A percentile compares a stretch with the other conserved stretches of the same genome.
Evolutionary conservation across 2,329 filamentous ascomycete genomes (phyloP).

Genomic region (Monascus ruber): DNA sequence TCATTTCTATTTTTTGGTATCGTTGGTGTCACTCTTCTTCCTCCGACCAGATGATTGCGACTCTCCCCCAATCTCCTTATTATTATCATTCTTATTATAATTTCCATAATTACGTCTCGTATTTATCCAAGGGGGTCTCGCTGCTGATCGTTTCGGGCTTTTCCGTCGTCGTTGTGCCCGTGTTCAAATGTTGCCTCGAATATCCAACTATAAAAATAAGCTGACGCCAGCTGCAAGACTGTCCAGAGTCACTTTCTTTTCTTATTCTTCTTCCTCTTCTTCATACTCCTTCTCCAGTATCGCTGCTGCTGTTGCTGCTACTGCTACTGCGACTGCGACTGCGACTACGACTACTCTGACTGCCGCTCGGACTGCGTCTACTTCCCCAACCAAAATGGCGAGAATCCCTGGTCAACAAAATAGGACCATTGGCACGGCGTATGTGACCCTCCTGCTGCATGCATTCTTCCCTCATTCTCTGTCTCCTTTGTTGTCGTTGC

Average conservation of each 20-base stretch:
- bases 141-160: too few relatives aligned
- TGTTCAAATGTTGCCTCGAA: background rate
- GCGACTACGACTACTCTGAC: background rate
- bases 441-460: too few relatives aligned
- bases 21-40: too few relatives aligned
- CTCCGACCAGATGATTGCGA: too few relatives aligned
- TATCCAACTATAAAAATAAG: slow-evolving; percentile 17
- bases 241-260: slow-evolving; percentile 3
- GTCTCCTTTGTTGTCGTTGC: too few relatives aligned
- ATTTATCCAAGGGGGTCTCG: too few relatives aligned
- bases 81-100: too few relatives aligned
- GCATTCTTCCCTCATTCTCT: too few relatives aligned
- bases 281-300: background rate
- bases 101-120: too few relatives aligned
- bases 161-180: too few relatives aligned
- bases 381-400: background rate
- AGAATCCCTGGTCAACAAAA: background rate
- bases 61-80: too few relatives aligned
- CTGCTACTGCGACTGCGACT: slow-evolving; percentile 3
- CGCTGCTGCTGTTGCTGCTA: slow-evolving; percentile 2
- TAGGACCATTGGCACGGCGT: background rate
- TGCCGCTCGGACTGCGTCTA: background rate
- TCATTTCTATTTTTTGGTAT: too few relatives aligned
- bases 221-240: slow-evolving; percentile 7
- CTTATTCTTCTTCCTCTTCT: slow-evolving; percentile 2